Evolutionary conservation across 2,329 filamentous ascomycete genomes (phyloP).

Genomic region (Colletotrichum eleusines): DNA sequence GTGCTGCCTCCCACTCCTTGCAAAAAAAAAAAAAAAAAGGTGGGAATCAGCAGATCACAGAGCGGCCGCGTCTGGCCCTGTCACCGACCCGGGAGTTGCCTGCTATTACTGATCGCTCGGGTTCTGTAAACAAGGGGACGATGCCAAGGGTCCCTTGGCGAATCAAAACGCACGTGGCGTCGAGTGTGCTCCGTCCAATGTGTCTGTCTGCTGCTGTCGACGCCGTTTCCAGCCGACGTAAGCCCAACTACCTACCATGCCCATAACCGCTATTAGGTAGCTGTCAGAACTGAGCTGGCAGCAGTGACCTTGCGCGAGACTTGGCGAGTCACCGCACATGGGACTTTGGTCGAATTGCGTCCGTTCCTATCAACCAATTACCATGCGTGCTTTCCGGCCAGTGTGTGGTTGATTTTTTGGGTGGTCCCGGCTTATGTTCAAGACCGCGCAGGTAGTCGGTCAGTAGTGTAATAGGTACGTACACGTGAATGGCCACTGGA

Average conservation of each 20-base stretch:
- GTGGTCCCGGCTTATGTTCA: slow-evolving; percentile 28
- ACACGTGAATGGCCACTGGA: slow-evolving; percentile 21
- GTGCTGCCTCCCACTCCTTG: slow-evolving; percentile 19
- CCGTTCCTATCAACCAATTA: slow-evolving; percentile 22
- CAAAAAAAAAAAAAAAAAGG: slow-evolving; percentile 6
- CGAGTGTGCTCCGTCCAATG: slow-evolving; percentile 16
- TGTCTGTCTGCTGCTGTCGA: neutral
- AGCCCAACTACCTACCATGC: neutral
- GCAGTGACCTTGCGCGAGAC: neutral
- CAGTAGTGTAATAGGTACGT: neutral
- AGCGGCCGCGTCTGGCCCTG: slow-evolving; percentile 24
- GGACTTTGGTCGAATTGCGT: slow-evolving; percentile 8
- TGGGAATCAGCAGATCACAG: slow-evolving; percentile 25
- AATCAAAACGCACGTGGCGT: slow-evolving; percentile 18
- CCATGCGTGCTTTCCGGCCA: neutral
- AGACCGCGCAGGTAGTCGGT: neutral
- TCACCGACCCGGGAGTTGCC: slow-evolving; percentile 34
- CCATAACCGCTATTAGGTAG: neutral
- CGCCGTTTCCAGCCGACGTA: neutral
- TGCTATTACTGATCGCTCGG: slow-evolving; percentile 19
- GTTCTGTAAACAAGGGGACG: neutral
- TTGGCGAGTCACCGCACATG: slow-evolving; percentile 32
- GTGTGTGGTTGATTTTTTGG: neutral
- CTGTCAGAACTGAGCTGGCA: neutral
- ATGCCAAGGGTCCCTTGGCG: slow-evolving; percentile 4